phyloP scores from a whole-genome alignment of 805 yeast species.

The Myxozyma monticola region DNA sequence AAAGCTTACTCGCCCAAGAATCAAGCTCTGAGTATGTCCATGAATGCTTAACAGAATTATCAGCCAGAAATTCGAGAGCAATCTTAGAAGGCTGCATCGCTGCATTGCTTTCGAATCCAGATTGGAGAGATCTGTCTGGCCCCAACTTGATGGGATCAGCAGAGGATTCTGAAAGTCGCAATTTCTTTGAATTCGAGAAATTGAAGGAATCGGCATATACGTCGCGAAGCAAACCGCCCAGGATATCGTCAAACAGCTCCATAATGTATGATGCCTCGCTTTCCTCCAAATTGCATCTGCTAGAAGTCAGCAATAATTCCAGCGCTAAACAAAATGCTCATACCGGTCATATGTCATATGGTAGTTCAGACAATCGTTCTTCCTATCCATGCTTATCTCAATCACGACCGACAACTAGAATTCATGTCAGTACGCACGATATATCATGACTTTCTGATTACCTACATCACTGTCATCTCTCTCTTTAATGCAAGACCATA shows the following conservation, averaged over 20 bases:
- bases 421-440: background rate
- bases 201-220: too few relatives aligned
- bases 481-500: slow-evolving; percentile 14
- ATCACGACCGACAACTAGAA: slow-evolving; percentile 13
- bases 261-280: slow-evolving; percentile 3
- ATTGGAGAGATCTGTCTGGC: slow-evolving; percentile 10
- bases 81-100: background rate
- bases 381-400: slow-evolving; percentile 10
- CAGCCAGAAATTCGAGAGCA: slow-evolving; percentile 25
- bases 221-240: too few relatives aligned
- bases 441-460: background rate
- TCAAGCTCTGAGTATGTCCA: slow-evolving; percentile 23
- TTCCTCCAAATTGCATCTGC: slow-evolving; percentile 4
- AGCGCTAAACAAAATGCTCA: too few relatives aligned
- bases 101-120: slow-evolving; percentile 13
- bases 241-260: slow-evolving; percentile 3
- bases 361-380: slow-evolving; percentile 2
- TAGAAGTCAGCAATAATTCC: too few relatives aligned
- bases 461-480: slow-evolving; percentile 20
- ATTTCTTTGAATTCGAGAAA: too few relatives aligned
- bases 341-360: slow-evolving; percentile 7
- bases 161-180: too few relatives aligned
- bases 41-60: background rate
- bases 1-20: slow-evolving; percentile 10
- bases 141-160: too few relatives aligned